A percentile compares a stretch with the other conserved stretches of the same genome.
Conservation (phyloP, 441 rosid species). For the Kokia cookei region DNA sequence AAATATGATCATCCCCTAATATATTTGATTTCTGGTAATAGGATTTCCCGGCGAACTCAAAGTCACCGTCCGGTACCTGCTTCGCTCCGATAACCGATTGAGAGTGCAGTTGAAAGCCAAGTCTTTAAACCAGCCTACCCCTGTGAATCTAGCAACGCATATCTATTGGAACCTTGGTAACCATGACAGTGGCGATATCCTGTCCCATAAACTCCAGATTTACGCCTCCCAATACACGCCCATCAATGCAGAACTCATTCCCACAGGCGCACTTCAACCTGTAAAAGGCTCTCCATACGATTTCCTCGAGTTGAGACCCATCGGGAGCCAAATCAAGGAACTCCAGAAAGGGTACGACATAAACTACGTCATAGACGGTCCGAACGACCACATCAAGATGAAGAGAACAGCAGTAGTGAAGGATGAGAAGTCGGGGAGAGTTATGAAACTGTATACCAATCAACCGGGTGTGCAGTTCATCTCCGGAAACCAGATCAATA, state of each 20-base stretch:
- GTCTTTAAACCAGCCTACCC: conserved; percentile 58
- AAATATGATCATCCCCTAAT: background rate
- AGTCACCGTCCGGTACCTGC: conserved; percentile 41
- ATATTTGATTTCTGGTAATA: conserved; percentile 6
- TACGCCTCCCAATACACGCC: conserved; percentile 60
- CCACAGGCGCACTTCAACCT: conserved; percentile 56
- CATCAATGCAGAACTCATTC: conserved; percentile 48
- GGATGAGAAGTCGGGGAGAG: conserved; percentile 58
- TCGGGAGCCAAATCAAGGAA: conserved; percentile 46
- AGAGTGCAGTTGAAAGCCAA: conserved; percentile 59
- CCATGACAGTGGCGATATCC: conserved; percentile 58
- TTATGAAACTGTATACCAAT: conserved; percentile 53
- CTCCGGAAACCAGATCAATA: conserved; percentile 11
- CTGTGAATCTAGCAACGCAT: conserved; percentile 77
- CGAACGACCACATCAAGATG: conserved; percentile 11
- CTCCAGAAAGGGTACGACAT: conserved; percentile 71
- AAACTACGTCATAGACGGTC: conserved; percentile 57
- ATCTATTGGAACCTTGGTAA: conserved; percentile 88
- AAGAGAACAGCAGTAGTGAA: conserved; percentile 48
- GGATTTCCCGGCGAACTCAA: conserved; percentile 71
- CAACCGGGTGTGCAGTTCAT: conserved; percentile 36
- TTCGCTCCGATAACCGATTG: conserved; percentile 28
- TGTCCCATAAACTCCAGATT: conserved; percentile 53
- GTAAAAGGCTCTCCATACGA: conserved; percentile 80
- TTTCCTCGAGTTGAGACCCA: conserved; percentile 41